Evolutionary conservation across 1,284 basidiomycete species (phyloP), one percentile per base, ranked within the genome.

Genomic region (Rhodotorula glutinis): DNA sequence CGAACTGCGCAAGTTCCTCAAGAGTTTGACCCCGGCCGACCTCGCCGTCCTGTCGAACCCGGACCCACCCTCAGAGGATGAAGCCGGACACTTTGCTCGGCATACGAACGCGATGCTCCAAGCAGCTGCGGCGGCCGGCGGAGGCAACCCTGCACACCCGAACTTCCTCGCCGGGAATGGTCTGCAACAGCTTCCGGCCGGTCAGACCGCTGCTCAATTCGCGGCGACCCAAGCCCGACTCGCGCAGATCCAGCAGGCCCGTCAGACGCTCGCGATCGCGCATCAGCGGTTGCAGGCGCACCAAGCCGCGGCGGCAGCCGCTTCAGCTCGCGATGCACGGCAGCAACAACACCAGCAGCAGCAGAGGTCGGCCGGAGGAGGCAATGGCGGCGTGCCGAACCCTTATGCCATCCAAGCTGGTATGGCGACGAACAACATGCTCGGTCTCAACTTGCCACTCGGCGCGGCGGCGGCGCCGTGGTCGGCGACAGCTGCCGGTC

Each of bases 1-100:
- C 27, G 87, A 92, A 62, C 83, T 99, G 41, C 85, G 95, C 49
- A 82, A 86, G 30, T 94, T 87, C 77, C 81, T 97, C 13, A 58
- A 67, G 40, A 33, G 58, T 4, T 52, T 75, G 17, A 14, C 52
- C 3, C 55, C 52, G 1, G 16, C 14, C 19, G 66, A 68, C 30
- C 52, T 68, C 19, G 56, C 47, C 27, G 33, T 52, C 2, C 59
- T 68, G 40, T 51, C 66, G 1, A 30, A 40, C 1, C 66, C 66
- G 7, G 66, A 68, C 52, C 66, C 66, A 23, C 61, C 62, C 21
- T 51, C 49, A 11, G 58, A 63, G n/a, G 44, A 41, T 44, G 49
- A 57, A 19, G 41, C 27, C 10, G 14, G n/a, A 4, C n/a, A 51
- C 49, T 51, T 51, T 51, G 49, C n/a, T 16, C 49, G 49, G 25